Evolutionary conservation across 345 rosid genomes (phyloP).

Genomic region (Gossypium longicalyx): DNA sequence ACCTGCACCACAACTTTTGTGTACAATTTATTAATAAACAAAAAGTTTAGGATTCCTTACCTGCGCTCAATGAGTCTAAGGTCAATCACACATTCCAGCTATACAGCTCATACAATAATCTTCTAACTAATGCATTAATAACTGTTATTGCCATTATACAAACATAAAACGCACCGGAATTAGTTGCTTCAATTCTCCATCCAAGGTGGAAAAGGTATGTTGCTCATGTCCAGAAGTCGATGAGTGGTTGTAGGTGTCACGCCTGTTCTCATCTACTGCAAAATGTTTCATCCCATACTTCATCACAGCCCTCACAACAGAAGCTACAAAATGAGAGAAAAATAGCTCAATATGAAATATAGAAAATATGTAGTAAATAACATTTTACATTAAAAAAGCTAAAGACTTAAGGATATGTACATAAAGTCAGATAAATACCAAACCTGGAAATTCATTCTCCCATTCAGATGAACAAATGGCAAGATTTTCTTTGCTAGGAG

Average conservation of each 20-base stretch:
- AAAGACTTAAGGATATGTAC: neutral
- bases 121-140: neutral
- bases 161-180: constrained; percentile 48
- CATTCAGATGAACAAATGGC: constrained; percentile 56
- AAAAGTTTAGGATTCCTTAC: neutral
- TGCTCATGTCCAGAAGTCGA: constrained; percentile 39
- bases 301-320: constrained; percentile 80
- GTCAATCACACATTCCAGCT: neutral
- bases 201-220: constrained; percentile 43
- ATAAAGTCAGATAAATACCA: constrained; percentile 5
- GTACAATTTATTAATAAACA: neutral
- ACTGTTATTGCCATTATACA: neutral
- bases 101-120: neutral
- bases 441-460: constrained; percentile 97
- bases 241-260: constrained; percentile 61
- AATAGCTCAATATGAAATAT: constrained; percentile 6
- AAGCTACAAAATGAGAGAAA: constrained; percentile 51
- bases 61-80: no score
- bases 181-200: constrained; percentile 64
- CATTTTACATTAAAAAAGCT: neutral
- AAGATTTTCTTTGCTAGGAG: constrained; percentile 49
- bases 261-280: constrained; percentile 71
- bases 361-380: neutral
- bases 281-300: constrained; percentile 83
- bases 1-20: neutral